These are phyloP conservation scores for Glycine latifolia DNA, from an alignment of 306 rosid genomes.

Conservation along the genomic window DNA sequence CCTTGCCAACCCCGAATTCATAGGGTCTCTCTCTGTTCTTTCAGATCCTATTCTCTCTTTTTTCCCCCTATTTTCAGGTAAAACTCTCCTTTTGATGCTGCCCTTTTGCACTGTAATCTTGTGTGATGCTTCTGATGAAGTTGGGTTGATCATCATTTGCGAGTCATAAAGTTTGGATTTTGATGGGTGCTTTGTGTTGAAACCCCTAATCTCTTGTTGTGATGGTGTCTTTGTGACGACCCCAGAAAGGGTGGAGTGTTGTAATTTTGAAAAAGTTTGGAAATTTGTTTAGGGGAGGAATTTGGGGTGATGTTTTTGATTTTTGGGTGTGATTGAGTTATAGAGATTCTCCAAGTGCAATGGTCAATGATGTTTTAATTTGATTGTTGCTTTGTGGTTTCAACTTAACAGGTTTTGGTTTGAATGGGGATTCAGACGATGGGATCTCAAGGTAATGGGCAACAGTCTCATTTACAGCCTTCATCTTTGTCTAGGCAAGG, in stretches of 20 bases:
- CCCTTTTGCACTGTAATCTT: slow-evolving; percentile 11
- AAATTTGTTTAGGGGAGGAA: neutral
- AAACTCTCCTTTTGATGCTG: neutral
- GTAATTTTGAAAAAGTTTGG: too few relatives aligned
- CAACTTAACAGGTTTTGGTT: slow-evolving; percentile 20
- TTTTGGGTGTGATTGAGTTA: neutral
- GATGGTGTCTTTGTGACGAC: neutral
- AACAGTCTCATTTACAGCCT: slow-evolving; percentile 37
- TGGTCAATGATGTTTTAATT: neutral
- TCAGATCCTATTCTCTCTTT: neutral
- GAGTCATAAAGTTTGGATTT: neutral
- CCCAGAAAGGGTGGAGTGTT: too few relatives aligned
- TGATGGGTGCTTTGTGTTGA: slow-evolving; percentile 5
- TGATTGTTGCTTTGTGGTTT: neutral
- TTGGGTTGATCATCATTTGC: slow-evolving; percentile 13
- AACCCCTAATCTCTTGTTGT: neutral
- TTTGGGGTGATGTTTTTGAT: neutral
- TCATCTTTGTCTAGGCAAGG: slow-evolving; percentile 22
- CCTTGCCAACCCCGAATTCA: slow-evolving; percentile 21
- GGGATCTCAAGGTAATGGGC: slow-evolving; percentile 39
- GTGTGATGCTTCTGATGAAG: neutral
- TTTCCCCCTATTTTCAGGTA: neutral
- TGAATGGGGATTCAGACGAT: slow-evolving; percentile 38
- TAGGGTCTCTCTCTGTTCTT: slow-evolving; percentile 7
- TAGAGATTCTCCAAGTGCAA: slow-evolving; percentile 3